Base-by-base conservation (phyloP, 768 basidiomycete species). In the Macrolepiota albuminosa region DNA sequence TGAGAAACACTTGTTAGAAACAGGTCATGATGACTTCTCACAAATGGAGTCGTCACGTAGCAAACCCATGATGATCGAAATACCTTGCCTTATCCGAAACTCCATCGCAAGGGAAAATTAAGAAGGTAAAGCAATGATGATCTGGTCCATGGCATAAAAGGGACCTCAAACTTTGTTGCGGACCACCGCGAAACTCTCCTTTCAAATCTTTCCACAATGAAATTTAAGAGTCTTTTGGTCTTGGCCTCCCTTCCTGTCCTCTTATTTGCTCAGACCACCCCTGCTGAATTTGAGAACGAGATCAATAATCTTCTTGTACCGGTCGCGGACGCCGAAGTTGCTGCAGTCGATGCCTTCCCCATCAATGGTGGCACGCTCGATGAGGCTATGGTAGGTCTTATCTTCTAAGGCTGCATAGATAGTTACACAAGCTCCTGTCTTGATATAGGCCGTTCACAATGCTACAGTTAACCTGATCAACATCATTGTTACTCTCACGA, bases 311-410 rank as follows among this genome's bases (percentile, higher is more conserved):
- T 9, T n/a, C 70, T 77, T 53, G 50, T 66, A 2, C 61, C 68
- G 9, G 63, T 66, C 42, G 59, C 72, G 9, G 71, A 66, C 5
- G 63, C 63, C 31, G 69, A 76, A 16, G 66, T 76, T 57, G 66
- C 58, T 34, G 61, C 65, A 8, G 70, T 78, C 54, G 66, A 68
- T 18, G 67, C 67, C 11, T 73, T 71, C 69, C 70, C 74, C 9
- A 62, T 60, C 11, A 68, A 69, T 4, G 71, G 71, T 46, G 53
- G 53, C 36, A 63, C 59, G 18, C 61, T 76, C 4, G 21, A 58
- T 39, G 37, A 45, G 21, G 74, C 73, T 42, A 62, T 74, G 59
- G 74, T 77, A 52, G 13, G 67, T 26, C 7, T 14, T 6, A 8
- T 8, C 14, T 52, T 13, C 6, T 9, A 24, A 33, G 6, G 14